Evolutionary conservation across 148 eudicot genomes (phyloP), one percentile per base, ranked within the genome.

Genomic region (Camellia sinensis): DNA sequence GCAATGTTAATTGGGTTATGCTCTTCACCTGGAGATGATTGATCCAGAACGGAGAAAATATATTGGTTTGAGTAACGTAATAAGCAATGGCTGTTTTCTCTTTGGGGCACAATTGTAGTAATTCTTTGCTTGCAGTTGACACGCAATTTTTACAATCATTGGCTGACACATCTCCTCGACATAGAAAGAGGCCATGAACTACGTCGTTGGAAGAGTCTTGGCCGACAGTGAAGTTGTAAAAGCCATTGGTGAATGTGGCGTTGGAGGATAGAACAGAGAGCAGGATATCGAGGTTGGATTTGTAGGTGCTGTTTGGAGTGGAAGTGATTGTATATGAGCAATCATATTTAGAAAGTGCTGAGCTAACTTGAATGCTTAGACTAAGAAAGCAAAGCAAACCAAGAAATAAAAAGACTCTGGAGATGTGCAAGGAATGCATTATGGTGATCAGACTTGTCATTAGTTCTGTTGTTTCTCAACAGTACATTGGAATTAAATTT

Each of bases 151-250:
- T n/a, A 10, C 88, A 88, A 0, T 19, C 9, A 53, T 44, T 13
- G 40, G 44, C 29, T 12, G 41, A 62, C 7, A 81, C 78, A 75
- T 85, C 90, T 1, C 85, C 85, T 1, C 83, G 82, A 80, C 90
- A 85, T 15, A 85, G 80, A 75, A 71, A 85, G 63, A 77, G 72
- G 75, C 90, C 86, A 37, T 85, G 83, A 74, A 83, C 80, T 3
- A 71, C 1, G 54, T 72, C 66, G 5, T 29, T 29, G 37, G 29
- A 6, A 0, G 78, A n/a, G 53, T 21, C 7, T 57, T 7, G 48
- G 3, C 79, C 85, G 37, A 77, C 79, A 1, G 77, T 52, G 60
- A 6, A 50, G 44, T 52, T 72, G 52, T 68, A 43, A 12, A 68
- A 68, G 19, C 72, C n/a, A 48, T 21, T 66, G 69, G 44, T 37